Evolutionary conservation across 2,329 filamentous ascomycete species (phyloP).

Genomic region (Aureobasidium zeae): DNA sequence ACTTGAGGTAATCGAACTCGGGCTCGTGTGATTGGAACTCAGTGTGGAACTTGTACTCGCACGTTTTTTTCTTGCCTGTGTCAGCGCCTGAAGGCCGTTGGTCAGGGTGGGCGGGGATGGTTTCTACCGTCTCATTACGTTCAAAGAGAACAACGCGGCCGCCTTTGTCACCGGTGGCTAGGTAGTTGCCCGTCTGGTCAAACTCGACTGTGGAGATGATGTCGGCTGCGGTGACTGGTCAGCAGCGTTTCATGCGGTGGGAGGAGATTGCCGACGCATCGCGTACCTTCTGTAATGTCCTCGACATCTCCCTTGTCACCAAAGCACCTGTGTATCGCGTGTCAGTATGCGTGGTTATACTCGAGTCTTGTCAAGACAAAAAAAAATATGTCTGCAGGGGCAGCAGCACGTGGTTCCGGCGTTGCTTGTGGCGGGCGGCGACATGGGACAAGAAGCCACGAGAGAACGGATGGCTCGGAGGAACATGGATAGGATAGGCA

Average conservation of each 20-base stretch:
- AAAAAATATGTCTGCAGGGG: too few species aligned
- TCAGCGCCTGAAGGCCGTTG: conserved; percentile 11
- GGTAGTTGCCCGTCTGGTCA: conserved; percentile 81
- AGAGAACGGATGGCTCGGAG: neutral
- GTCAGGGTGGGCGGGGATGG: conserved; percentile 3
- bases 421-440: too few species aligned
- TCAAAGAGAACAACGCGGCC: conserved; percentile 79
- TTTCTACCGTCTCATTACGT: conserved; percentile 82
- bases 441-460: neutral
- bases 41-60: conserved; percentile 99
- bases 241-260: conserved; percentile 3
- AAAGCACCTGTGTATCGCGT: conserved; percentile 65
- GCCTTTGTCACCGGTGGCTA: conserved; percentile 84
- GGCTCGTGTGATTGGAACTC: conserved; percentile 99
- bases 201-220: conserved; percentile 90
- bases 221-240: conserved; percentile 51
- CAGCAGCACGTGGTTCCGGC: conserved; percentile 10
- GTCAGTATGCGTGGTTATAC: neutral
- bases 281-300: conserved; percentile 87
- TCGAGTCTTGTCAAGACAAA: neutral
- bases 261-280: conserved; percentile 3
- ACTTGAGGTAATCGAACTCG: conserved; percentile 99
- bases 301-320: conserved; percentile 99
- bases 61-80: conserved; percentile 81
- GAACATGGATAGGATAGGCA: neutral